Evolutionary conservation across 805 yeast species (phyloP), one percentile per base, ranked within the genome.

Genomic region (Candida ortonii): DNA sequence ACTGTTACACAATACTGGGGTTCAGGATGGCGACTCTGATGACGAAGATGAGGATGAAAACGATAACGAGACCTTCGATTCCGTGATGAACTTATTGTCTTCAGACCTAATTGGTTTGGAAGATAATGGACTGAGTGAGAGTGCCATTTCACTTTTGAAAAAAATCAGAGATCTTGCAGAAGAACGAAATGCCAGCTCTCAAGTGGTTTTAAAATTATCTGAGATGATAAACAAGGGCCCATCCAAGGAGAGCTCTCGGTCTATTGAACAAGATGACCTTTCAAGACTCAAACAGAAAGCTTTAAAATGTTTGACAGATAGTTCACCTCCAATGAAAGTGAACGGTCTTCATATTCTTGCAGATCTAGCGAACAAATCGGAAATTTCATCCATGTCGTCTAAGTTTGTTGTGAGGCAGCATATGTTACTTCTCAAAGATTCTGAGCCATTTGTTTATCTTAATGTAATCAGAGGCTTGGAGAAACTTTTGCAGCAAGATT

Each of bases 361-460:
- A 18, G 68, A 71, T 36, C 63, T 87, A 26, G 36, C 43, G 2
- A 30, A 34, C 1, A 27, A 66, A 76, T 5, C 67, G 62, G 25
- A 59, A 56, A 19, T 65, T 22, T 74, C 84, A n/a, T 54, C 64
- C 0, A 53, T 85, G 10, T 51, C 71, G 0, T 30, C 73, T 7
- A 74, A 71, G 3, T 71, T 73, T 34, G 90, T 74, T 0, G 57
- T 85, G 18, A 67, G 73, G 12, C 57, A 86, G 10, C 85, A 84
- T 52, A 50, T 84, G 12, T 61, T 68, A 2, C 85, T 82, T 45
- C 59, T 93, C 26, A 70, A 71, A 29, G 94, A 87, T 46, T 68
- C 76, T 0, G 98, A 90, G 39, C 95, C 98, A 0, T 90, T 79
- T 55, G 76, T 93, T 11, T 93, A 86, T 53, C 56, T 93, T 35